phyloP scores from a whole-genome alignment of 1,139 yeast genomes.

The Lodderomyces metapsilosis region DNA sequence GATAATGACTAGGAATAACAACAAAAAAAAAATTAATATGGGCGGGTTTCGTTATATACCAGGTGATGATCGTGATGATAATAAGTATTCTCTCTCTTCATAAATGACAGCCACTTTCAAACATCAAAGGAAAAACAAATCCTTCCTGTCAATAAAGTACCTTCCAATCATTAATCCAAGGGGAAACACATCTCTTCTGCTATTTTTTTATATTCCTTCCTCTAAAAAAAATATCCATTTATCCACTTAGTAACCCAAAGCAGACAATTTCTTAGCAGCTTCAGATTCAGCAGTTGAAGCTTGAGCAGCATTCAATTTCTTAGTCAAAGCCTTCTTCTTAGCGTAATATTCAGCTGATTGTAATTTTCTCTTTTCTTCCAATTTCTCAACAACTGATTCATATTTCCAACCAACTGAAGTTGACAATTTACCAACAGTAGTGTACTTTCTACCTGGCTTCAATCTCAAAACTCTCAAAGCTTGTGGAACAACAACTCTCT shows the following conservation, averaged over 20 bases:
- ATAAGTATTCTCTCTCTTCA: background rate
- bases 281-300: conserved; percentile 76
- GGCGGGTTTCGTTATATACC: conserved; percentile 2
- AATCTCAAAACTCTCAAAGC: conserved; percentile 99
- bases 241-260: conserved; percentile 74
- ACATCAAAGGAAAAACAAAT: background rate
- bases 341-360: conserved; percentile 99
- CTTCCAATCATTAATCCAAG: no score
- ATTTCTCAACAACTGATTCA: conserved; percentile 95
- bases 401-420: conserved; percentile 99
- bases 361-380: conserved; percentile 99
- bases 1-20: conserved; percentile 2
- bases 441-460: conserved; percentile 99
- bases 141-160: background rate
- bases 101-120: background rate
- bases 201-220: background rate
- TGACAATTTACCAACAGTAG: conserved; percentile 95
- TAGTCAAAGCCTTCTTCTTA: conserved; percentile 94
- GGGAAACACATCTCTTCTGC: background rate
- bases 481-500: conserved; percentile 99
- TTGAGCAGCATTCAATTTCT: conserved; percentile 86
- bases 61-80: background rate
- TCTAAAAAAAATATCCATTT: no score
- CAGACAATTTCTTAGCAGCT: conserved; percentile 72
- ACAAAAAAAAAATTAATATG: background rate